These are phyloP conservation scores for Scytalidium lignicola DNA, from an alignment of 2,329 filamentous ascomycete genomes.

Conservation along the genomic window DNA sequence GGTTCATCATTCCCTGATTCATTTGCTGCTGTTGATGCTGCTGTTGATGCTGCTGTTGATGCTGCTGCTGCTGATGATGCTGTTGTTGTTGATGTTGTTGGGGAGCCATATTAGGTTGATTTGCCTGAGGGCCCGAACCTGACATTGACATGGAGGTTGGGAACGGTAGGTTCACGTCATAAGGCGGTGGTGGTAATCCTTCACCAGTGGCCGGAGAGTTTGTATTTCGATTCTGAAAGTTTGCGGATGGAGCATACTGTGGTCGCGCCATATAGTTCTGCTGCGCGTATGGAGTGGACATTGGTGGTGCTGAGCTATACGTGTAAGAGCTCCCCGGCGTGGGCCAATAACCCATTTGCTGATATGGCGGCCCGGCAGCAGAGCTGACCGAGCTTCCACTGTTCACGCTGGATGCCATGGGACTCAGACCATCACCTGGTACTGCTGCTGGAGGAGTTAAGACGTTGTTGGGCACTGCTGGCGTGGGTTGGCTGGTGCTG, in stretches of 20 bases:
- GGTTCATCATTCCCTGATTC: constrained; percentile 40
- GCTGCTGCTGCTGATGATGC: too few species aligned
- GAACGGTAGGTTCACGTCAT: constrained; percentile 64
- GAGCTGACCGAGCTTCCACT: constrained; percentile 54
- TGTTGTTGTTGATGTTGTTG: constrained; percentile 28
- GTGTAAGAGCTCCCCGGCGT: constrained; percentile 45
- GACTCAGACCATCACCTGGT: constrained; percentile 56
- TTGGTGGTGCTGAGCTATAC: constrained; percentile 44
- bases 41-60: constrained; percentile 27
- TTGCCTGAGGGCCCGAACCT: constrained; percentile 34
- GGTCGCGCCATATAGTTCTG: constrained; percentile 39
- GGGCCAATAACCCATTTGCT: constrained; percentile 56
- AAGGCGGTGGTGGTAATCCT: constrained; percentile 60
- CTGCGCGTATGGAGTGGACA: constrained; percentile 22
- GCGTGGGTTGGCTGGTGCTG: constrained; percentile 30
- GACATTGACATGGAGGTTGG: constrained; percentile 52
- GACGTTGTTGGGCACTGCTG: constrained; percentile 33
- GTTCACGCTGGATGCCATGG: constrained; percentile 55
- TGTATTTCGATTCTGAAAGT: constrained; percentile 46
- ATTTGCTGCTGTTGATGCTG: constrained; percentile 32
- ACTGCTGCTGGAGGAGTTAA: constrained; percentile 41
- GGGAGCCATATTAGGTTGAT: constrained; percentile 32
- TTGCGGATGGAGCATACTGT: constrained; percentile 52
- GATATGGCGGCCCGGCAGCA: constrained; percentile 51
- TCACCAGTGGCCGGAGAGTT: constrained; percentile 58